These are phyloP conservation scores for Stramenopiles sp. DNA, from an alignment of 352 stramenopile species.

Conservation along the genomic window DNA sequence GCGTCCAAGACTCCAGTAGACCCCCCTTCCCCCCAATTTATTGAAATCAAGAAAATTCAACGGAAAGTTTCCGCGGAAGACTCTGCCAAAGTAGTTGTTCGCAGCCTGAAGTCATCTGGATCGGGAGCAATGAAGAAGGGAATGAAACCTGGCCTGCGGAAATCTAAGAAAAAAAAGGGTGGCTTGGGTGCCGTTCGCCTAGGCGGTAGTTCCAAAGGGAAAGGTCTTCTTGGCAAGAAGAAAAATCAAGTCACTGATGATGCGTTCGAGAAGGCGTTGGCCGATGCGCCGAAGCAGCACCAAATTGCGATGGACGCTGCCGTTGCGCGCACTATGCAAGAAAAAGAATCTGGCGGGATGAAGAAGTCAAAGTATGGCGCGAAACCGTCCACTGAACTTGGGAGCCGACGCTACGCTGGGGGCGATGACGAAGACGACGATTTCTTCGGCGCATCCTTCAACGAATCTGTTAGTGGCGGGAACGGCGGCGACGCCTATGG, in stretches of 20 bases:
- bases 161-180: conserved; percentile 18
- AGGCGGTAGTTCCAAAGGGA: conserved; percentile 30
- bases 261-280: conserved; percentile 36
- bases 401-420: neutral
- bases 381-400: neutral
- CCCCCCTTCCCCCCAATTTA: neutral
- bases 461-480: conserved; percentile 19
- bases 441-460: neutral
- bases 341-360: conserved; percentile 23
- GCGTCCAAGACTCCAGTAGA: neutral
- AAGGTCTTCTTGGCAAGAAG: conserved; percentile 40
- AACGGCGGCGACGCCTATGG: conserved; percentile 24
- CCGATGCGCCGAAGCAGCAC: conserved; percentile 29
- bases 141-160: conserved; percentile 18
- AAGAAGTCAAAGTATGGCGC: conserved; percentile 1
- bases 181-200: conserved; percentile 25
- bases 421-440: conserved; percentile 15
- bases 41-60: conserved; percentile 7
- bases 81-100: neutral
- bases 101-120: neutral
- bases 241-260: conserved; percentile 34
- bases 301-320: conserved; percentile 62
- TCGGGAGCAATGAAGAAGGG: neutral
- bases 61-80: neutral
- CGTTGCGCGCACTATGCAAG: conserved; percentile 46